phyloP scores from a whole-genome alignment of 495 filamentous ascomycete species.

The Bacidia rubella region DNA sequence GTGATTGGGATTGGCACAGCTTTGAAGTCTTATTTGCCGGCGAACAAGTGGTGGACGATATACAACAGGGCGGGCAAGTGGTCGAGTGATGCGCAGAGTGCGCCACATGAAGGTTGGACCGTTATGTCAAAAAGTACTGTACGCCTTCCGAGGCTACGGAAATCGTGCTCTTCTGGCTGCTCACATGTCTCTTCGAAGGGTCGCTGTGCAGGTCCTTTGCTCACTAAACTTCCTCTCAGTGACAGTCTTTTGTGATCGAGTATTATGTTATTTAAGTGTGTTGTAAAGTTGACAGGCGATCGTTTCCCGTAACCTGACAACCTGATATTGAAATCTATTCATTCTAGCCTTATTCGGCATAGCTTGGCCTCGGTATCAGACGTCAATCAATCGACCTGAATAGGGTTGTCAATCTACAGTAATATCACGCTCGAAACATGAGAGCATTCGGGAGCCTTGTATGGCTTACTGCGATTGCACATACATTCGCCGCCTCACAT shows the following conservation, averaged over 20 bases:
- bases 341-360: neutral
- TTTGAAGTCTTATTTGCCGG: neutral
- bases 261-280: too few relatives aligned
- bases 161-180: too few relatives aligned
- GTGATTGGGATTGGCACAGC: neutral
- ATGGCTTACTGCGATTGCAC: neutral
- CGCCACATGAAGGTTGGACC: neutral
- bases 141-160: neutral
- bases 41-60: neutral
- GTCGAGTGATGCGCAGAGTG: neutral
- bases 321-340: neutral
- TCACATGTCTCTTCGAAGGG: too few relatives aligned
- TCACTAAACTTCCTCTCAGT: too few relatives aligned
- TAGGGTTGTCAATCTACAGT: neutral
- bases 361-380: neutral
- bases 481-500: neutral
- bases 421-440: conserved; percentile 6
- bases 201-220: too few relatives aligned
- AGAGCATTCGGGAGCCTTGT: conserved; percentile 8
- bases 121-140: neutral
- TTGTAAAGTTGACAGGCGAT: too few relatives aligned
- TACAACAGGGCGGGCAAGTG: neutral
- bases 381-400: neutral
- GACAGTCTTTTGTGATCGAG: too few relatives aligned
- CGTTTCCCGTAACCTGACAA: too few relatives aligned